Base-by-base conservation (phyloP, 768 basidiomycete genomes). In the Mycena polygramma region DNA sequence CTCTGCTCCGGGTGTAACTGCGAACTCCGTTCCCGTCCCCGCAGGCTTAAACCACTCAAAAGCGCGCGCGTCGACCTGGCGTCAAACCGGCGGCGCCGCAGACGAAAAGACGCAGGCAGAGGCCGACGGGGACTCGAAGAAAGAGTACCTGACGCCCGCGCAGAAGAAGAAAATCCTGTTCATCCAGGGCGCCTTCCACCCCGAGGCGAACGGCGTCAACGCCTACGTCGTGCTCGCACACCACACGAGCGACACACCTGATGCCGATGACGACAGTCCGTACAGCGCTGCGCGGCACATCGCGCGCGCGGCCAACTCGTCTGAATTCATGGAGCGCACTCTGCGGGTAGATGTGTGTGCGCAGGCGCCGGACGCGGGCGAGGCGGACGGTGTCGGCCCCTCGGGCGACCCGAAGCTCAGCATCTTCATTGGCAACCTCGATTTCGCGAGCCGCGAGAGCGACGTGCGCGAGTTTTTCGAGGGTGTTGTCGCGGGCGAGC, bases 161-260 rank as follows among this genome's bases (percentile, higher is more conserved):
- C 94, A 98, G 81, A 98, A 97, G 85, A 94, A 97, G 82, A 94
- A 92, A 72, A 90, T 98, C 62, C 94, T 96, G 0, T 98, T 96
- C 79, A 98, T 99, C 78, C 94, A 96, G 77, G 91, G 91, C 63
- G 95, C 97, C 74, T 90, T 98, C 76, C 96, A 99, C 80, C 83
- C 90, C 2, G 86, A 88, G 41, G 91, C 92, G 6, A 90, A 90
- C 74, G 86, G 89, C 20, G 88, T 94, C 68, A 94, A 96, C 76
- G 94, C 95, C 0, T 99, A 99, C 79, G 81, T 97, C 55, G 95
- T 99, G 22, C 96, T 98, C 78, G 94, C 94, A 0, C 90, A 96
- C 75, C 86, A 88, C 0, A 83, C 78, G 19, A 0, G 78, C 82
- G 15, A 80, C 79, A 1, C 82, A 82, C 46, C 30, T 5, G 46